Base-by-base conservation (phyloP, 2,329 filamentous ascomycete genomes). In the Leptographium radiaticola region DNA sequence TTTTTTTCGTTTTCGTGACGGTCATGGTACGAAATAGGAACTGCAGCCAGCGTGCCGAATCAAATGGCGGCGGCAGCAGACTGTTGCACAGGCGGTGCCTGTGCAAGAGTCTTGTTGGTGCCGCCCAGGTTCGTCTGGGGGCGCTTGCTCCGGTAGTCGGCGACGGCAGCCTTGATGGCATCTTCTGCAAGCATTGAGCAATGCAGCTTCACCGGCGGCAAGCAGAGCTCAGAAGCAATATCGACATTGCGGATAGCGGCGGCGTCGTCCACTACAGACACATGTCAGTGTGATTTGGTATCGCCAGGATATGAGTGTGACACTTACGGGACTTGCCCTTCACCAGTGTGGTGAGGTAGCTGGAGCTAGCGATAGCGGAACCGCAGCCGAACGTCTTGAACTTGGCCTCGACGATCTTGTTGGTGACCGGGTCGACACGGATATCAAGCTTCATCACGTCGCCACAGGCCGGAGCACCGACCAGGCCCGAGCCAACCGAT, bases 301-400 rank as follows among this genome's bases (percentile, higher is more conserved):
- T 34, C 18, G 20, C 6, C 2, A n/a, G 16, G 10, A 20, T 36
- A 20, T 9, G 51, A 31, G 13, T 30, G 33, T 7, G 18, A 12
- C 4, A 52, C 55, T 25, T 53, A 57, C 54, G 42, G 15, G 86
- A 95, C 91, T 97, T 98, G 57, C 93, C 93, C 59, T 89, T 81
- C 59, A 98, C 90, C 56, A 98, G 75, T 71, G 59, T 60, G 10
- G 93, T 98, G 63, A 98, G 72, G 68, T 98, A 98, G 66, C 86
- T 93, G 56, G 87, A 94, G 59, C 86, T 91, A 45, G 93, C 93
- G 70, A 98, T 98, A 60, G 93, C 93, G 34, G 84, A 89, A 53
- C 90, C 90, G 68, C 90, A 96, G 45, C 90, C 90, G 66, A 96
- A 96, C 0, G 90, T 96, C 83, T 96, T 96, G 81, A 96, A 96